Percentiles rank a stretch among this genome's conserved stretches.
Conservation (phyloP, 805 yeast species). For the Komagataella ulmi region DNA sequence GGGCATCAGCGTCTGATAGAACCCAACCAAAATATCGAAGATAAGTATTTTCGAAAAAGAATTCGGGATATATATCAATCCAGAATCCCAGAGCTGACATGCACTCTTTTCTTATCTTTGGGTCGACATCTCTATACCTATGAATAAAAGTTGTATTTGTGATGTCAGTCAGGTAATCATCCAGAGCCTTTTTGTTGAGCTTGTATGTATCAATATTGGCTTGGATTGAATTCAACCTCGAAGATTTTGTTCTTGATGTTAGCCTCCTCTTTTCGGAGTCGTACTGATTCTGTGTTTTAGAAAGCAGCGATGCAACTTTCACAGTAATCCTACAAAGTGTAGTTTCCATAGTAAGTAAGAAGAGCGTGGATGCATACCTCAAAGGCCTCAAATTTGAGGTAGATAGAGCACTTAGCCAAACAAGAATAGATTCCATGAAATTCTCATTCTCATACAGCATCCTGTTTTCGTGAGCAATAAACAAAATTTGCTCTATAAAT, state of each 20-base stretch:
- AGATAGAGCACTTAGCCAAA: constrained; percentile 69
- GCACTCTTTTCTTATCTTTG: constrained; percentile 58
- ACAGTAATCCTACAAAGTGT: constrained; percentile 38
- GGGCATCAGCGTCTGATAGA: constrained; percentile 51
- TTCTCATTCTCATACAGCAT: constrained; percentile 30
- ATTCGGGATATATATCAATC: constrained; percentile 60
- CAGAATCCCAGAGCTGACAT: constrained; percentile 50
- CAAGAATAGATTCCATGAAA: constrained; percentile 41
- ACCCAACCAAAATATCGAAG: constrained; percentile 78
- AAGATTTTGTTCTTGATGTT: background rate
- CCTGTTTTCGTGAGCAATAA: constrained; percentile 48
- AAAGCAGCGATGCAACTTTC: constrained; percentile 20
- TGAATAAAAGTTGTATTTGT: constrained; percentile 56
- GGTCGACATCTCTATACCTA: constrained; percentile 72
- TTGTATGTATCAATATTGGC: constrained; percentile 25
- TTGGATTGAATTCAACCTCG: constrained; percentile 32
- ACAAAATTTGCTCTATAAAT: constrained; percentile 41
- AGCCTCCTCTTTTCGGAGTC: constrained; percentile 20
- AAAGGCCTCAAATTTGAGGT: constrained; percentile 59
- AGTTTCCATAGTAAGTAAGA: constrained; percentile 47
- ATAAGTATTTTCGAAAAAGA: constrained; percentile 55
- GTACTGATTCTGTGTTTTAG: constrained; percentile 31
- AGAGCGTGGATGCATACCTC: constrained; percentile 50
- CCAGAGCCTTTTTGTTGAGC: constrained; percentile 37
- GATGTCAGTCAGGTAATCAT: constrained; percentile 49